Percentiles rank a stretch among this genome's conserved stretches.
phyloP scores from a whole-genome alignment of 1,139 yeast species.

The Hyphopichia fennica region DNA sequence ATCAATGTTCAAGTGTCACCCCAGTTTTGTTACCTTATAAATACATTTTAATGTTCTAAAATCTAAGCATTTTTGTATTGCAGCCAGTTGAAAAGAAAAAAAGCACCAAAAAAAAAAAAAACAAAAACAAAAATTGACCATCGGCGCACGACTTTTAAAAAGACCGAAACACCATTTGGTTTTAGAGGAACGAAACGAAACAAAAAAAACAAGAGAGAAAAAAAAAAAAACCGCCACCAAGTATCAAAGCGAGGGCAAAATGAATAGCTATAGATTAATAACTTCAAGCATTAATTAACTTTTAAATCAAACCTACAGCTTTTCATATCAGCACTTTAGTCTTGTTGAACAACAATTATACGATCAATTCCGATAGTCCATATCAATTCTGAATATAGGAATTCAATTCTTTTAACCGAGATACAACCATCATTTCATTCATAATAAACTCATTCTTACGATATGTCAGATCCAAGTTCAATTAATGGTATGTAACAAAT shows the following conservation, averaged over 20 bases:
- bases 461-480: constrained; percentile 52
- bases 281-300: background rate
- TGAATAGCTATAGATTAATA: background rate
- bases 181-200: too few relatives aligned
- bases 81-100: background rate
- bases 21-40: too few relatives aligned
- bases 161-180: background rate
- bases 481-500: constrained; percentile 32
- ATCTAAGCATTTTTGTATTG: background rate
- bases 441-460: constrained; percentile 1
- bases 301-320: background rate
- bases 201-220: too few relatives aligned
- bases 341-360: too few relatives aligned
- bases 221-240: constrained; percentile 2
- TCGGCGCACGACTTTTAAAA: background rate
- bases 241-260: constrained; percentile 2
- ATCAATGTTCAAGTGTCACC: too few relatives aligned
- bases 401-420: too few relatives aligned
- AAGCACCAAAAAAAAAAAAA: background rate
- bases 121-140: background rate
- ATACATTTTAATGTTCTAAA: too few relatives aligned
- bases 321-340: too few relatives aligned
- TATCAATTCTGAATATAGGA: background rate
- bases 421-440: background rate
- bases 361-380: background rate